A percentile compares a stretch with the other conserved stretches of the same genome.
phyloP scores from a whole-genome alignment of 1,284 basidiomycete genomes.

The Polyporus tsugae region DNA sequence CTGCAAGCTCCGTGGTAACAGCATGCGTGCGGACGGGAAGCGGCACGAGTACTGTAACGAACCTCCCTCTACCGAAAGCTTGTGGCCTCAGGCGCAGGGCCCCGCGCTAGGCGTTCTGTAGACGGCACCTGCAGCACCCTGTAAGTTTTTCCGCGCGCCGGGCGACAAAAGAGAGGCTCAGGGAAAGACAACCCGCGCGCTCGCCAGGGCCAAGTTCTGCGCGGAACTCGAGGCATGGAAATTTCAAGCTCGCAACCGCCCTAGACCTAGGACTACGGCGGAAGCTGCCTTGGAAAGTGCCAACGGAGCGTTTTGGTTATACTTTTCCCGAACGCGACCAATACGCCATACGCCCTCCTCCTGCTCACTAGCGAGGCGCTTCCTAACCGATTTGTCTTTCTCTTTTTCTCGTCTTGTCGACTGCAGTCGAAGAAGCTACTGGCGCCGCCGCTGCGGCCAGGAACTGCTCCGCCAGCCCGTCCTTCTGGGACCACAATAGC shows the following conservation, averaged over 20 bases:
- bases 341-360: neutral
- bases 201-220: neutral
- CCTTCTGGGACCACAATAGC: conserved; percentile 15
- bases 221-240: neutral
- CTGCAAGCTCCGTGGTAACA: conserved; percentile 3
- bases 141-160: conserved; percentile 28
- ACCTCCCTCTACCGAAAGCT: neutral
- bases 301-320: conserved; percentile 5
- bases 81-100: neutral
- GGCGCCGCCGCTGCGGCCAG: conserved; percentile 22
- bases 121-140: conserved; percentile 22
- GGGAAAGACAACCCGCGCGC: conserved; percentile 6
- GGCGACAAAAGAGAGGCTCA: conserved; percentile 16
- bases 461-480: conserved; percentile 23
- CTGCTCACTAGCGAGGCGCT: conserved; percentile 3
- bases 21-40: conserved; percentile 13
- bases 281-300: conserved; percentile 8
- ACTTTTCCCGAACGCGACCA: conserved; percentile 10
- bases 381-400: conserved; percentile 10
- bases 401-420: conserved; percentile 12
- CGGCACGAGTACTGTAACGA: neutral
- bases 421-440: conserved; percentile 16
- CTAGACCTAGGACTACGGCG: neutral
- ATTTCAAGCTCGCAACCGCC: conserved; percentile 15
- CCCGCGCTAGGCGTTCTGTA: conserved; percentile 13